Conservation (phyloP, 2,329 filamentous ascomycete genomes). For the Colletotrichum agaves region DNA sequence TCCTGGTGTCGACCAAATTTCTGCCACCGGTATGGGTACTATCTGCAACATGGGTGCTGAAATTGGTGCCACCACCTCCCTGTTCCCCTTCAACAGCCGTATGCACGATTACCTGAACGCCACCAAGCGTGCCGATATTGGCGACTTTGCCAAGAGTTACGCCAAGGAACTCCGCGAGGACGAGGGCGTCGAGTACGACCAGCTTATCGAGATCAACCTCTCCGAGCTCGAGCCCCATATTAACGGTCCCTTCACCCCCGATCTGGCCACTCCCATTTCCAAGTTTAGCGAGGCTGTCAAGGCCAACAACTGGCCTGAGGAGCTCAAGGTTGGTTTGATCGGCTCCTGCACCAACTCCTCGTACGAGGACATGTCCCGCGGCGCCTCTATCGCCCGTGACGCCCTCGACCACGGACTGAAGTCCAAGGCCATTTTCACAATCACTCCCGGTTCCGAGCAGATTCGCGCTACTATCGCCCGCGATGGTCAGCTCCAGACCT, state of each 20-base stretch:
- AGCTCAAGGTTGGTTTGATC: slow-evolving; percentile 96
- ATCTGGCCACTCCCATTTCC: slow-evolving; percentile 96
- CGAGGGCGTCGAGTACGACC: slow-evolving; percentile 92
- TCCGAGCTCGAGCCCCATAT: slow-evolving; percentile 96
- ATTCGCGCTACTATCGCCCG: slow-evolving; percentile 92
- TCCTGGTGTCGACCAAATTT: slow-evolving; percentile 79
- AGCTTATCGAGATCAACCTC: slow-evolving; percentile 96
- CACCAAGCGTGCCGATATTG: slow-evolving; percentile 91
- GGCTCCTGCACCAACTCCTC: slow-evolving; percentile 97
- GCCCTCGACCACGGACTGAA: slow-evolving; percentile 93
- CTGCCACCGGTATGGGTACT: slow-evolving; percentile 88
- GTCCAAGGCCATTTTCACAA: slow-evolving; percentile 91
- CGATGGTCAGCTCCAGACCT: slow-evolving; percentile 91
- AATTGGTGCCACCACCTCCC: slow-evolving; percentile 86
- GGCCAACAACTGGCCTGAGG: slow-evolving; percentile 94
- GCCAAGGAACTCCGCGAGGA: slow-evolving; percentile 88
- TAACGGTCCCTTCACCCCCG: slow-evolving; percentile 98
- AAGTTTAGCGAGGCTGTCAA: slow-evolving; percentile 96
- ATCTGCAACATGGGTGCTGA: slow-evolving; percentile 80
- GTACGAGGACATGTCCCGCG: slow-evolving; percentile 91
- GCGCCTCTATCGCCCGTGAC: slow-evolving; percentile 89
- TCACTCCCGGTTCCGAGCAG: slow-evolving; percentile 97
- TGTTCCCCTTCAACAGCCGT: slow-evolving; percentile 98
- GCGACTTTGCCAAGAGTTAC: slow-evolving; percentile 87
- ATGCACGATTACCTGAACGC: slow-evolving; percentile 96